phyloP scores from a whole-genome alignment of 139 green algal species.

The Chlamydomonas incerta region DNA sequence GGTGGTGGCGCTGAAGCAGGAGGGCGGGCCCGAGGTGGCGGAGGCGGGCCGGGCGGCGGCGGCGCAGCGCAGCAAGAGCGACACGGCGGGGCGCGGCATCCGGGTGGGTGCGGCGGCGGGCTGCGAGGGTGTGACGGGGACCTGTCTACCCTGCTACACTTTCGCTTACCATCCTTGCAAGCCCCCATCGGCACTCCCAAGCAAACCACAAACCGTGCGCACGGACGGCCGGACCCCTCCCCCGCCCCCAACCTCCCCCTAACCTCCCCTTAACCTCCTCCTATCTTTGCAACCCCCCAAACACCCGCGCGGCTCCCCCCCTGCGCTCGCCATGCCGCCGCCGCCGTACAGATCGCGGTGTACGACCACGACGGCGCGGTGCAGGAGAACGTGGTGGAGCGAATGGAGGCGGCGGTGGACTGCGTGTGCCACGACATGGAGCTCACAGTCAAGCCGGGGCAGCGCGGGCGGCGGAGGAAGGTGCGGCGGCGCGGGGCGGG shows the following conservation, averaged over 20 bases:
- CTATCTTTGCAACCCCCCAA: background rate
- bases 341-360: constrained; percentile 25
- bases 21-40: constrained; percentile 40
- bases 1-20: constrained; percentile 18
- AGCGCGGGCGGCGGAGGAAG: constrained; percentile 12
- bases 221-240: no score
- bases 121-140: no score
- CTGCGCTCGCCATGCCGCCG: background rate
- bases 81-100: constrained; percentile 8
- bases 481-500: no score
- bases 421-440: constrained; percentile 36
- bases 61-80: constrained; percentile 40
- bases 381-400: constrained; percentile 39
- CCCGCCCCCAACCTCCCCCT: no score
- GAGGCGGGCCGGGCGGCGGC: background rate
- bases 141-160: background rate
- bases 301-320: no score
- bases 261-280: no score
- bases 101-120: no score
- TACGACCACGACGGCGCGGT: constrained; percentile 32
- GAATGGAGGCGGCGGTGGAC: constrained; percentile 32
- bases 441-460: constrained; percentile 17
- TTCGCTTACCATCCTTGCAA: background rate
- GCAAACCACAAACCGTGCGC: no score
- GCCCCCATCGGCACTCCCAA: no score